Base-by-base conservation (phyloP, 306 rosid genomes). In the Glycine soja region DNA sequence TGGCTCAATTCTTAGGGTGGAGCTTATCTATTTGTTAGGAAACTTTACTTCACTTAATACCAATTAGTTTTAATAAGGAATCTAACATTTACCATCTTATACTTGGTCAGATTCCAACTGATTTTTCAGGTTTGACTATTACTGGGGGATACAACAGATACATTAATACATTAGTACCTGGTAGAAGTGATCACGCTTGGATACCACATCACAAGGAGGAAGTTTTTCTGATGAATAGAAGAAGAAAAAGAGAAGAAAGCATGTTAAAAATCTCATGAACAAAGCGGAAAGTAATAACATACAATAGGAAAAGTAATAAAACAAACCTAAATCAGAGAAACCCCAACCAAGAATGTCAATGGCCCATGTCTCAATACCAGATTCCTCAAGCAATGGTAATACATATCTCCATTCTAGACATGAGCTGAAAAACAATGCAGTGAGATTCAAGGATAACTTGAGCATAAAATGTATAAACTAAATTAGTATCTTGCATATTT, bases 321-420 rank as follows among this genome's bases (percentile, higher is more conserved):
- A 80, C 86, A 79, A 48, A 95, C 98, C 98, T 89, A 95, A 85
- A 90, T 93, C 96, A 83, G 92, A 93, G 91, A 95, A 95, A 70
- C 99, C 98, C 99, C 99, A 95, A 70, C 99, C 99, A 86, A 95
- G 98, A 84, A 91, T 91, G 82, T 95, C 99, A 45, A 95, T 64
- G 53, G 99, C 99, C 99, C 99, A 95, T 30, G 97, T 87, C 85
- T 95, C 94, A 2, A 90, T 80, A 63, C 97, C 98, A 61, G 90
- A 89, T 79, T 89, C 96, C 77, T 95, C 98, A 43, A 91, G 96
- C 90, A 93, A 75, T 13, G 99, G 99, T 73, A 89, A 81, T 13
- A 91, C 79, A 77, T 91, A 91, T 81, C 99, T 93, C 98, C 99
- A 95, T 84, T 95, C 99, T 85, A 95, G 87, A 86, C 99, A 93